phyloP scores from a whole-genome alignment of 2,329 filamentous ascomycete species.

The Microdochium bolleyi region DNA sequence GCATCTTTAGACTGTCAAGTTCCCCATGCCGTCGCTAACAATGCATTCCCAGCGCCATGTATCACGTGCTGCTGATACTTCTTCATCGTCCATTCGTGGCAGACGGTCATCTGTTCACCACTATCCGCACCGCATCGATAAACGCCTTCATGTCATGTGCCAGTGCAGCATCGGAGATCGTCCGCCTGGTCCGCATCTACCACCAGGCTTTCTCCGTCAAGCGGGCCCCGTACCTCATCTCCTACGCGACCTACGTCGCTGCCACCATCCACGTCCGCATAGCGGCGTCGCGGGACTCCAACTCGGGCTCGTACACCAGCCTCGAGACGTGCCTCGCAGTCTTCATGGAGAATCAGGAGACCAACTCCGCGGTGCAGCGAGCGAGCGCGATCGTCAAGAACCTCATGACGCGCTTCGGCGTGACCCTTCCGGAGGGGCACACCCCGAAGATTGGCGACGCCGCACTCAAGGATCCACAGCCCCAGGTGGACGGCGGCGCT shows the following conservation, averaged over 20 bases:
- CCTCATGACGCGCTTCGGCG: conserved; percentile 34
- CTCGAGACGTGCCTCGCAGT: conserved; percentile 36
- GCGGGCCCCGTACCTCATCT: conserved; percentile 42
- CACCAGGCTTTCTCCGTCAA: conserved; percentile 34
- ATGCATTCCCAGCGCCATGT: conserved; percentile 26
- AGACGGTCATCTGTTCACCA: conserved; percentile 37
- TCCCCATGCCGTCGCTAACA: not conserved
- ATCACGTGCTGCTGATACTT: conserved; percentile 42
- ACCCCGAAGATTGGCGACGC: conserved; percentile 4
- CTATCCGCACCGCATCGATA: conserved; percentile 28
- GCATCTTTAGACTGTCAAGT: too few species aligned
- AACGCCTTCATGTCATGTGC: conserved; percentile 36
- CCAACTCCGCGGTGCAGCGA: conserved; percentile 38
- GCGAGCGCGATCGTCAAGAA: conserved; percentile 35
- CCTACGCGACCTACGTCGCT: conserved; percentile 46
- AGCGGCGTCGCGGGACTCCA: conserved; percentile 32
- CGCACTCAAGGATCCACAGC: not conserved
- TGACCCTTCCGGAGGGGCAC: conserved; percentile 10
- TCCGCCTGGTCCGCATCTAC: conserved; percentile 33
- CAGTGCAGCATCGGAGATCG: conserved; percentile 35
- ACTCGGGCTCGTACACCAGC: conserved; percentile 28
- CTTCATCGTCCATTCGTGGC: conserved; percentile 45
- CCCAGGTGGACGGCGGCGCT: not conserved
- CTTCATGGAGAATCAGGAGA: conserved; percentile 39
- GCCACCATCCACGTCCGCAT: conserved; percentile 44